Conservation (phyloP, 768 basidiomycete species). For the Myochromella boudieri region DNA sequence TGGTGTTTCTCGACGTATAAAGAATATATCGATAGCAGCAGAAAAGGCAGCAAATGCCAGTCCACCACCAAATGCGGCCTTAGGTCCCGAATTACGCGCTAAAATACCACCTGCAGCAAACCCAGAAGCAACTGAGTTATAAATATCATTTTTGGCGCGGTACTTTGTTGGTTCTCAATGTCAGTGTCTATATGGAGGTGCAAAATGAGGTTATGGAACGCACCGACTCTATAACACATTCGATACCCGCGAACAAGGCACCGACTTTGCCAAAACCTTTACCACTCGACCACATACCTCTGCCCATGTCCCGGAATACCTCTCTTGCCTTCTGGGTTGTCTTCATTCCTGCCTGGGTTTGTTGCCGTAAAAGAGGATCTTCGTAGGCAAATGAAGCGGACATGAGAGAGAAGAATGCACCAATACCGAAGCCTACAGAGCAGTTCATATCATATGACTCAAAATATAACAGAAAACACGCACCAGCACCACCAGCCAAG, state of each 20-base stretch:
- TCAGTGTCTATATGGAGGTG: background rate
- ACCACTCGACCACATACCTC: conserved; percentile 85
- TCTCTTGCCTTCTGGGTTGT: conserved; percentile 78
- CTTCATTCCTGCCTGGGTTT: conserved; percentile 53
- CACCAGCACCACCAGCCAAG: conserved; percentile 82
- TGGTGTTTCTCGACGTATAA: conserved; percentile 75
- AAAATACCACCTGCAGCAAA: conserved; percentile 88
- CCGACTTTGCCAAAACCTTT: conserved; percentile 95
- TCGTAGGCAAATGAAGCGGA: conserved; percentile 93
- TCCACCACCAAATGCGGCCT: conserved; percentile 84
- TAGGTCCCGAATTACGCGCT: conserved; percentile 85
- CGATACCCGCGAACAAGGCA: conserved; percentile 90
- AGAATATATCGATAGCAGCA: conserved; percentile 78
- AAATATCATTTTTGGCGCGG: conserved; percentile 94
- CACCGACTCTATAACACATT: conserved; percentile 94
- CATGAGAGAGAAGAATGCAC: conserved; percentile 97
- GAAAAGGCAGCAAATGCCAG: conserved; percentile 94
- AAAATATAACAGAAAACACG: conserved; percentile 23
- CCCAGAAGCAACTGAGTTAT: conserved; percentile 85
- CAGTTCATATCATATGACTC: background rate
- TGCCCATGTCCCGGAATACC: conserved; percentile 93
- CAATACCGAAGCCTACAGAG: conserved; percentile 78
- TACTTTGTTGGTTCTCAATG: conserved; percentile 53
- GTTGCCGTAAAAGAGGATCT: conserved; percentile 78
- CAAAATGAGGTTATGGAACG: conserved; percentile 30